These are phyloP conservation scores for Quercus wislizeni DNA, from an alignment of 306 rosid genomes.

Conservation along the genomic window DNA sequence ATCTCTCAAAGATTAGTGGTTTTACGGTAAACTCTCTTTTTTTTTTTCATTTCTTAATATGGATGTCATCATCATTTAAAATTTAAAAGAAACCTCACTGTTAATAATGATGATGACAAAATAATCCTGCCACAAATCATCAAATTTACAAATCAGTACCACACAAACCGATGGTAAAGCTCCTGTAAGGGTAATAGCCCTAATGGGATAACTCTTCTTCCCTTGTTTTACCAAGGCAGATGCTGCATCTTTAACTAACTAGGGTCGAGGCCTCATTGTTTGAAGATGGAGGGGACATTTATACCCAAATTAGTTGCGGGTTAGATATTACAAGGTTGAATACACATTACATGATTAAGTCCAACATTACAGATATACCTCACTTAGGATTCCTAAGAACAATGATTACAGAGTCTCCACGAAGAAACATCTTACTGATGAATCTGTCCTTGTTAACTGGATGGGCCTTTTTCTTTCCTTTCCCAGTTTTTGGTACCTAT, in stretches of 20 bases:
- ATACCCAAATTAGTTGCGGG: background rate
- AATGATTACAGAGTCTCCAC: constrained; percentile 86
- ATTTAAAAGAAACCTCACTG: no score
- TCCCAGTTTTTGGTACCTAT: constrained; percentile 89
- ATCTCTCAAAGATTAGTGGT: no score
- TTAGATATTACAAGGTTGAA: background rate
- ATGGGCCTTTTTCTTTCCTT: constrained; percentile 86
- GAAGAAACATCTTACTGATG: constrained; percentile 89
- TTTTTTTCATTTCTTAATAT: no score
- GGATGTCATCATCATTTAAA: no score
- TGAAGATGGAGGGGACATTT: background rate
- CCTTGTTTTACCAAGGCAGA: background rate
- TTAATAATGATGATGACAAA: background rate
- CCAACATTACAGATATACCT: constrained; percentile 10
- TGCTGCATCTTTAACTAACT: no score
- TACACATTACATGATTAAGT: background rate
- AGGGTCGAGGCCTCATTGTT: background rate
- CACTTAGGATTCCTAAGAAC: constrained; percentile 92
- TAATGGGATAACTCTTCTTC: background rate
- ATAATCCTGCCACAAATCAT: background rate
- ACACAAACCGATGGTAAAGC: background rate
- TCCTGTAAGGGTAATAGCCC: background rate
- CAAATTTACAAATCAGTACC: background rate
- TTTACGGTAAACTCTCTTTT: no score
- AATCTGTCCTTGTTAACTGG: constrained; percentile 92